These are phyloP conservation scores for Neofusicoccum sp. DNA, from an alignment of 2,329 filamentous ascomycete species.

Conservation along the genomic window DNA sequence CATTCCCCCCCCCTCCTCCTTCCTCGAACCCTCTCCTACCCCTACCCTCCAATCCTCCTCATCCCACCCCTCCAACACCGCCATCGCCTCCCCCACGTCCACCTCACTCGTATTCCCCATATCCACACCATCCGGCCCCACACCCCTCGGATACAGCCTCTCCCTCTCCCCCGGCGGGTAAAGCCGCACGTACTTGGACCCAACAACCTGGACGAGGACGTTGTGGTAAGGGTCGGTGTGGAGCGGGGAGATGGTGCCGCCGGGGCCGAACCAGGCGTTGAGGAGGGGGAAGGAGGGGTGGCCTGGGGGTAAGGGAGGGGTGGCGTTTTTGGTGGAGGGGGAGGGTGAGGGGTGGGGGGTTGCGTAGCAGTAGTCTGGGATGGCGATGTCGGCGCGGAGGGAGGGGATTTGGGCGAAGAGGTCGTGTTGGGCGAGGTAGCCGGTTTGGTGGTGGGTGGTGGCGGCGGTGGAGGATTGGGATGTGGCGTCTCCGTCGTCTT, in stretches of 20 bases:
- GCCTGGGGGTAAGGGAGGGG: slow-evolving; percentile 19
- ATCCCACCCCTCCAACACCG: slow-evolving; percentile 40
- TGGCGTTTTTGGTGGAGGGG: slow-evolving; percentile 40
- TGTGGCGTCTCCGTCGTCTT: background rate
- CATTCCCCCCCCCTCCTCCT: background rate
- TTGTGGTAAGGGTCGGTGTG: slow-evolving; percentile 97
- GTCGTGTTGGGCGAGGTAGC: slow-evolving; percentile 91
- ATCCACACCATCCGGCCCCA: slow-evolving; percentile 70
- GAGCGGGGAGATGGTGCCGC: slow-evolving; percentile 84
- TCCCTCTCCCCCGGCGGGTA: slow-evolving; percentile 69
- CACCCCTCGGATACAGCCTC: slow-evolving; percentile 62
- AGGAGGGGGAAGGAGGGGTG: slow-evolving; percentile 60
- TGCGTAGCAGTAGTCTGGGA: slow-evolving; percentile 85
- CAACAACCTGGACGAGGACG: slow-evolving; percentile 84
- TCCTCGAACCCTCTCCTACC: slow-evolving; percentile 23
- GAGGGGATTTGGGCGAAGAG: slow-evolving; percentile 80
- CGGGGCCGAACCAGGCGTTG: slow-evolving; percentile 92
- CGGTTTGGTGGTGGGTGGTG: slow-evolving; percentile 35
- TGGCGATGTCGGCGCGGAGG: slow-evolving; percentile 72
- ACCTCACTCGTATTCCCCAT: slow-evolving; percentile 89
- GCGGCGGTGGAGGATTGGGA: no score
- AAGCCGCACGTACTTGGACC: slow-evolving; percentile 86
- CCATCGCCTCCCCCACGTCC: slow-evolving; percentile 72
- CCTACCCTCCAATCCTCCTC: slow-evolving; percentile 20
- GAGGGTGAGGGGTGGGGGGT: slow-evolving; percentile 53